Percentiles rank a stretch among this genome's conserved stretches.
Conservation (phyloP, 257 asterid genomes). For the Ajuga chamaepitys region DNA sequence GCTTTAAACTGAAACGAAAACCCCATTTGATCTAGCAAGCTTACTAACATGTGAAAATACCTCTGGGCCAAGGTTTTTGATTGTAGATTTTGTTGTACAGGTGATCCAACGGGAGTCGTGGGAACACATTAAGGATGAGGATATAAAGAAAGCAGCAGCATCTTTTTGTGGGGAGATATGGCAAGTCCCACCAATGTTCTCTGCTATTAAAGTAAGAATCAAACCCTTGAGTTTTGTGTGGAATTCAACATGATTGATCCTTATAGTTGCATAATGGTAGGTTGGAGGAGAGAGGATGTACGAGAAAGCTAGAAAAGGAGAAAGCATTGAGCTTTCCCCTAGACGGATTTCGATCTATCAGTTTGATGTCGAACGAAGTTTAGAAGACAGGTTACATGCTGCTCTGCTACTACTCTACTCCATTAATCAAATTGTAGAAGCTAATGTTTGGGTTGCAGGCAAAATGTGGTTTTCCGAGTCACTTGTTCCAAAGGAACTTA, state of each 20-base stretch:
- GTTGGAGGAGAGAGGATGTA: constrained; percentile 98
- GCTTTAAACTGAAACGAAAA: not conserved
- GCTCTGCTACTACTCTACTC: not conserved
- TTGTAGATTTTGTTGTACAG: constrained; percentile 28
- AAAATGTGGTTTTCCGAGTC: constrained; percentile 84
- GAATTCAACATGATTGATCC: too few relatives aligned
- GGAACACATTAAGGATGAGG: constrained; percentile 85
- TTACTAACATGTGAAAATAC: too few relatives aligned
- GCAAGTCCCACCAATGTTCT: constrained; percentile 99
- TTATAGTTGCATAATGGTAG: constrained; percentile 30
- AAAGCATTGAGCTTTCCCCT: constrained; percentile 87
- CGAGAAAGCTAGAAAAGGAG: constrained; percentile 97
- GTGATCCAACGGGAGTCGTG: constrained; percentile 88
- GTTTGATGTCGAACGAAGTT: constrained; percentile 79
- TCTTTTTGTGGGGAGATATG: constrained; percentile 86
- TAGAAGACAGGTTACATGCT: constrained; percentile 67
- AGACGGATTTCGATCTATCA: constrained; percentile 73
- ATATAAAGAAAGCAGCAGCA: constrained; percentile 74
- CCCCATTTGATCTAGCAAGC: not conserved
- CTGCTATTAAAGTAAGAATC: constrained; percentile 86
- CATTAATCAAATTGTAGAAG: too few relatives aligned
- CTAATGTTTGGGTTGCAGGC: constrained; percentile 38
- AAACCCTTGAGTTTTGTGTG: too few relatives aligned
- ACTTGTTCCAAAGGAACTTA: constrained; percentile 97
- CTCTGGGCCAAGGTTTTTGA: too few relatives aligned